Conservation (phyloP, 108 stramenopile species). For the Craspedostauros australis region DNA sequence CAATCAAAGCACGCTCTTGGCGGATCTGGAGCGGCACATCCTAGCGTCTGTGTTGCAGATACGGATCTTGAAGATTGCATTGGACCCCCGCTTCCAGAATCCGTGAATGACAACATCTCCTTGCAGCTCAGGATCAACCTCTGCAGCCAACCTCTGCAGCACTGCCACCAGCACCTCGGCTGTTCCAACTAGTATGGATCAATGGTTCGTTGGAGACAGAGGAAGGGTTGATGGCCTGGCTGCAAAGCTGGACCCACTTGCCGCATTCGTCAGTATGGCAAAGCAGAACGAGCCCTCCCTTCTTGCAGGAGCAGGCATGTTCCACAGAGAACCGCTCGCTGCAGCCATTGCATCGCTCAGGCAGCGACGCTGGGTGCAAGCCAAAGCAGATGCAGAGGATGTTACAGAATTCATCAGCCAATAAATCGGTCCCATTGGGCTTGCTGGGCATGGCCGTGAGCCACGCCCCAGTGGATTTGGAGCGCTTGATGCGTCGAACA, state of each 20-base stretch:
- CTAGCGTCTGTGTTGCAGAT: constrained; percentile 21
- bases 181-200: constrained; percentile 8
- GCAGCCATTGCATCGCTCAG: constrained; percentile 17
- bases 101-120: constrained; percentile 13
- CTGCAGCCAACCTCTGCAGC: too few relatives aligned
- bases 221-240: neutral
- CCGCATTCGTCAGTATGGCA: constrained; percentile 6
- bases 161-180: too few relatives aligned
- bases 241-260: constrained; percentile 7
- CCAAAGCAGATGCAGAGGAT: constrained; percentile 3
- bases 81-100: constrained; percentile 16
- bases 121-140: constrained; percentile 2
- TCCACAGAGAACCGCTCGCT: constrained; percentile 1
- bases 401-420: constrained; percentile 11
- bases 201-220: constrained; percentile 13
- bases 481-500: too few relatives aligned
- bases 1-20: constrained; percentile 8
- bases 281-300: constrained; percentile 13
- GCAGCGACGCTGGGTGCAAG: constrained; percentile 1
- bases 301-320: constrained; percentile 13
- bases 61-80: constrained; percentile 21
- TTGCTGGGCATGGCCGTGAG: too few relatives aligned
- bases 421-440: constrained; percentile 6
- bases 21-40: neutral
- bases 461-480: too few relatives aligned